Conservation (phyloP, 306 rosid species). For the Rosa multiflora region DNA sequence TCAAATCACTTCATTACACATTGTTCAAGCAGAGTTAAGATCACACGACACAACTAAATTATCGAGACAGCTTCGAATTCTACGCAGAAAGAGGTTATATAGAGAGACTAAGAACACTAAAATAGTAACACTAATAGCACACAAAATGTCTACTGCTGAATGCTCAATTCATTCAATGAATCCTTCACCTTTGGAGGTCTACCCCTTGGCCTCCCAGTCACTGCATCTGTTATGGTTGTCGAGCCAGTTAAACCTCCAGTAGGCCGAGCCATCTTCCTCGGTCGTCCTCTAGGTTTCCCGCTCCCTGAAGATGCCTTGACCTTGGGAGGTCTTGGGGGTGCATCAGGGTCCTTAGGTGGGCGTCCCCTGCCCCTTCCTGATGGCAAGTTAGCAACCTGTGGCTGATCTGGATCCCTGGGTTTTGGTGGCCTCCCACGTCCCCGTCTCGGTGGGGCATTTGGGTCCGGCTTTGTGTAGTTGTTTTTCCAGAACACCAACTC, state of each 20-base stretch:
- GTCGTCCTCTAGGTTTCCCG: slow-evolving; percentile 71
- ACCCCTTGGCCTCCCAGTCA: slow-evolving; percentile 62
- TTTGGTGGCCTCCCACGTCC: slow-evolving; percentile 87
- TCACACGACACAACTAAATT: slow-evolving; percentile 14
- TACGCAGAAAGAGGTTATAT: slow-evolving; percentile 15
- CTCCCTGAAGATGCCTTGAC: slow-evolving; percentile 30
- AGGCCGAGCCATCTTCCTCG: slow-evolving; percentile 60
- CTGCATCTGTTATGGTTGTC: not conserved
- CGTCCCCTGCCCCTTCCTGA: slow-evolving; percentile 71
- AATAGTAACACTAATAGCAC: not conserved
- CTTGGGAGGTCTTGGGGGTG: slow-evolving; percentile 37
- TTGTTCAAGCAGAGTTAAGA: slow-evolving; percentile 44
- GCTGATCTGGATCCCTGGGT: slow-evolving; percentile 35
- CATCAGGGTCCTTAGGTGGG: slow-evolving; percentile 73
- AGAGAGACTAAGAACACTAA: slow-evolving; percentile 1
- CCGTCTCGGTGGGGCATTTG: slow-evolving; percentile 61
- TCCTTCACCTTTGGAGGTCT: slow-evolving; percentile 83
- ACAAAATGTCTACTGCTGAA: slow-evolving; percentile 38
- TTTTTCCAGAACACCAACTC: slow-evolving; percentile 66
- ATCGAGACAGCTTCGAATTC: slow-evolving; percentile 30
- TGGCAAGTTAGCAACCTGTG: slow-evolving; percentile 17
- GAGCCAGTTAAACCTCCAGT: slow-evolving; percentile 31
- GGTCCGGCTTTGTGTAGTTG: slow-evolving; percentile 62
- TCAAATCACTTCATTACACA: slow-evolving; percentile 32
- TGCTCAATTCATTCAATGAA: slow-evolving; percentile 59